Conservation (phyloP, 768 basidiomycete genomes). For the Holtermanniella nyarrowii region DNA sequence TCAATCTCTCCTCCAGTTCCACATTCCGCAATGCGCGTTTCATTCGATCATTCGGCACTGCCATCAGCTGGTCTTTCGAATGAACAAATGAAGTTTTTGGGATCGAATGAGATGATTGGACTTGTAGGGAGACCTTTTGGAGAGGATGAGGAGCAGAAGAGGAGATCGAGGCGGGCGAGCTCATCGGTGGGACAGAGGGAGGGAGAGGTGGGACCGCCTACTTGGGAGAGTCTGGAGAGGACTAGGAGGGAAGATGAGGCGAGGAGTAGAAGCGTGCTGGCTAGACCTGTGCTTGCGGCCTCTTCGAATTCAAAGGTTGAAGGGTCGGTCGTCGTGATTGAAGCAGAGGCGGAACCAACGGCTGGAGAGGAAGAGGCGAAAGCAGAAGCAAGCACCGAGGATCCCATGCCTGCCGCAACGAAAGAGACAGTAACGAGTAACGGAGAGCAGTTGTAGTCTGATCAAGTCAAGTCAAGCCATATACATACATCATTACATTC, state of each 20-base stretch:
- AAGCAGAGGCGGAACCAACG: background rate
- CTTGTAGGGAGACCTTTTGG: constrained; percentile 5
- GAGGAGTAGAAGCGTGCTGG: background rate
- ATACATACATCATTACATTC: no score
- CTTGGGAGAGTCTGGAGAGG: background rate
- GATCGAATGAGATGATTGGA: constrained; percentile 13
- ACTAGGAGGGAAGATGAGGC: background rate
- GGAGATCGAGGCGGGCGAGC: background rate
- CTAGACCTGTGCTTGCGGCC: no score
- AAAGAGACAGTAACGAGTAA: no score
- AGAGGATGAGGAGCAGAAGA: background rate
- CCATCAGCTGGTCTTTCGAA: constrained; percentile 24
- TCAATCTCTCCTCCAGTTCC: constrained; percentile 27
- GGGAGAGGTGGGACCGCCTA: background rate
- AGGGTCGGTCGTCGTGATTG: background rate
- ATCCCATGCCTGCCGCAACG: no score
- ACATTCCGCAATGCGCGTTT: constrained; percentile 21
- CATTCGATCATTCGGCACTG: constrained; percentile 14
- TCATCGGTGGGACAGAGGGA: background rate
- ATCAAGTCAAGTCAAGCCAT: no score
- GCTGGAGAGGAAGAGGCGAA: no score
- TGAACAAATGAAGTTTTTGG: constrained; percentile 24
- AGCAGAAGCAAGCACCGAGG: no score
- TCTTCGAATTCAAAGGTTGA: no score
- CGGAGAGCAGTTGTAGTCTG: no score